Evolutionary conservation across 176 grass and related monocot species (phyloP).

Genomic region (Melocanna baccifera): DNA sequence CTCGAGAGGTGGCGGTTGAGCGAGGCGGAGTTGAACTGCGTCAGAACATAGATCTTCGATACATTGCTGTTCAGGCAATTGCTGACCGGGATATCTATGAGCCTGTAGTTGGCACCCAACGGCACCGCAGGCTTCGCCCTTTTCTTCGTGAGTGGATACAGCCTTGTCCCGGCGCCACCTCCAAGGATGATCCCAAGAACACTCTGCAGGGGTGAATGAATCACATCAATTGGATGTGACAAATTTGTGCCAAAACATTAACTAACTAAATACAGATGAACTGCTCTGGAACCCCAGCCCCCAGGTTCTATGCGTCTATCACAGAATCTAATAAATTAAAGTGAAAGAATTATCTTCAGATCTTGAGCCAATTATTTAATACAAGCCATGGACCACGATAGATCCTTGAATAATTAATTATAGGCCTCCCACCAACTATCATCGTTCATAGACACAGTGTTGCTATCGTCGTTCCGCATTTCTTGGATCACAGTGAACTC

Average conservation of each 20-base stretch:
- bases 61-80: conserved; percentile 95
- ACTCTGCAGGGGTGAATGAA: conserved; percentile 52
- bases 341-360: conserved; percentile 8
- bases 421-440: not conserved
- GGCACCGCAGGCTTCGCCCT: conserved; percentile 93
- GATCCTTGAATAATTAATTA: conserved; percentile 25
- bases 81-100: conserved; percentile 97
- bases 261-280: not conserved
- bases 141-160: conserved; percentile 97
- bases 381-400: conserved; percentile 8
- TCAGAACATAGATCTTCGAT: conserved; percentile 92
- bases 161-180: conserved; percentile 81
- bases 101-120: conserved; percentile 85
- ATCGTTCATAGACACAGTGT: not conserved
- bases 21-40: conserved; percentile 91
- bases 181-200: conserved; percentile 98
- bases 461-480: not conserved
- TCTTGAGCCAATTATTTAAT: conserved; percentile 16
- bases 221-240: conserved; percentile 4
- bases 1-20: conserved; percentile 91
- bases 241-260: not conserved
- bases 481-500: not conserved
- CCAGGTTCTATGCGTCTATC: not conserved
- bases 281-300: not conserved
- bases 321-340: conserved; percentile 2